Evolutionary conservation across 2,329 filamentous ascomycete genomes (phyloP).

Genomic region (Colletotrichum tropicale): DNA sequence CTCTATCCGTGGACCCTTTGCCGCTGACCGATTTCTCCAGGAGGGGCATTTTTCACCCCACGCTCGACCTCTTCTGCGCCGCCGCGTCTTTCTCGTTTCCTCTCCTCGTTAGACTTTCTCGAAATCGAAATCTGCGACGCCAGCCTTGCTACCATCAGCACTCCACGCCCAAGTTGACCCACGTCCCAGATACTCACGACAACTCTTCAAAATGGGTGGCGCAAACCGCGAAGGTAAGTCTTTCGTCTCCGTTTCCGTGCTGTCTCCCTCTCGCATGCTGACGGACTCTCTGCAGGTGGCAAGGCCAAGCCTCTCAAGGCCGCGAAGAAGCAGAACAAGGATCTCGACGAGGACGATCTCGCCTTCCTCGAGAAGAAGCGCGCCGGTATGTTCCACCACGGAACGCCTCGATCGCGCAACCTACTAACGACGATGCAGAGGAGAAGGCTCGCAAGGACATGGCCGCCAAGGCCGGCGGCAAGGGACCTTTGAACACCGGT

Average conservation of each 20-base stretch:
- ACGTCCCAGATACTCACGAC: background rate
- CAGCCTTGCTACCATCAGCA: constrained; percentile 4
- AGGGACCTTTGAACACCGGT: constrained; percentile 86
- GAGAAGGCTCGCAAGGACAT: constrained; percentile 86
- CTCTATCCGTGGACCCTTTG: constrained; percentile 1
- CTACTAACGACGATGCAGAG: constrained; percentile 50
- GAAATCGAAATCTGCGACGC: background rate
- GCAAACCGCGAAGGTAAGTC: constrained; percentile 41
- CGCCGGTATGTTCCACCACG: constrained; percentile 66
- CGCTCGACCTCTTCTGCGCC: constrained; percentile 2
- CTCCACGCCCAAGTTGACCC: background rate
- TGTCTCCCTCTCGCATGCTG: background rate
- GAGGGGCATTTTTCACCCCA: constrained; percentile 24
- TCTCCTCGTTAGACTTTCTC: background rate
- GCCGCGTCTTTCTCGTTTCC: background rate
- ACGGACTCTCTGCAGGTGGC: constrained; percentile 60
- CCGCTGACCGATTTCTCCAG: constrained; percentile 6
- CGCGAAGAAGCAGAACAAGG: constrained; percentile 82
- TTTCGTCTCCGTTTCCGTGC: background rate
- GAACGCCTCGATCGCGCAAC: background rate
- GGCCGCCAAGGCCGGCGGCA: constrained; percentile 81
- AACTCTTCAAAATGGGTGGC: constrained; percentile 38
- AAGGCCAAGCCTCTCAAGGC: constrained; percentile 88
- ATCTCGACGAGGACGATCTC: constrained; percentile 85
- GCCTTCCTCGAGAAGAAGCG: constrained; percentile 84